phyloP scores from a whole-genome alignment of 2,329 filamentous ascomycete species.

The Amauroascus verrucosus region DNA sequence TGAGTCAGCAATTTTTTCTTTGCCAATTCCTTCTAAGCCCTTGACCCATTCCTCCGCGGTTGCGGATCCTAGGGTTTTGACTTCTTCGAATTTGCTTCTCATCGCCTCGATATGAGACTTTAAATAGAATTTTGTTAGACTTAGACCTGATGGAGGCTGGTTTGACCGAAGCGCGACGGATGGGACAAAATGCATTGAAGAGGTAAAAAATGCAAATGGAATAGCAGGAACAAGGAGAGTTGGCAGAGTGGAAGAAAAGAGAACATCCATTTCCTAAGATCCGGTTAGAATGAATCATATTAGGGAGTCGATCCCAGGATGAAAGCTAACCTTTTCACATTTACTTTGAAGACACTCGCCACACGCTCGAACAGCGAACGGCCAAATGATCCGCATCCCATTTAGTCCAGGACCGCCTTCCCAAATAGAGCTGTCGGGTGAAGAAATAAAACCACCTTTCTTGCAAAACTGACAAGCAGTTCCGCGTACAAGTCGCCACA shows the following conservation, averaged over 20 bases:
- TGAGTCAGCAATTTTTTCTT: conserved; percentile 50
- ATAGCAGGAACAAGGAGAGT: conserved; percentile 58
- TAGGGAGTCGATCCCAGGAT: neutral
- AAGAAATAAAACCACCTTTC: conserved; percentile 25
- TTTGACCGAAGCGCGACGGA: conserved; percentile 44
- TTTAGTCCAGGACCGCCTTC: conserved; percentile 52
- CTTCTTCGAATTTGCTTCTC: conserved; percentile 52
- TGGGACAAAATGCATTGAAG: conserved; percentile 51
- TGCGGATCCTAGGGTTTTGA: conserved; percentile 55
- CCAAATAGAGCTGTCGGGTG: conserved; percentile 37
- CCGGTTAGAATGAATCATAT: conserved; percentile 18
- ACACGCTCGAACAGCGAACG: conserved; percentile 59
- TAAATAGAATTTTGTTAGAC: conserved; percentile 57
- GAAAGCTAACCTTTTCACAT: conserved; percentile 53
- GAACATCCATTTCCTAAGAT: conserved; percentile 57
- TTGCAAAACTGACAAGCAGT: conserved; percentile 58
- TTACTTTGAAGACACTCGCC: conserved; percentile 52
- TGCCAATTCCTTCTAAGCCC: conserved; percentile 56
- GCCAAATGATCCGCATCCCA: conserved; percentile 57
- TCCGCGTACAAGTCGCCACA: conserved; percentile 62
- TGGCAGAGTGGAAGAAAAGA: conserved; percentile 51
- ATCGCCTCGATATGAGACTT: conserved; percentile 53
- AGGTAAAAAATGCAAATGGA: conserved; percentile 56
- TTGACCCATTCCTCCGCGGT: conserved; percentile 70
- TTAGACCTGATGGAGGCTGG: conserved; percentile 37